These are phyloP conservation scores for Neurospora discreta DNA, from an alignment of 495 filamentous ascomycete species.

Conservation along the genomic window DNA sequence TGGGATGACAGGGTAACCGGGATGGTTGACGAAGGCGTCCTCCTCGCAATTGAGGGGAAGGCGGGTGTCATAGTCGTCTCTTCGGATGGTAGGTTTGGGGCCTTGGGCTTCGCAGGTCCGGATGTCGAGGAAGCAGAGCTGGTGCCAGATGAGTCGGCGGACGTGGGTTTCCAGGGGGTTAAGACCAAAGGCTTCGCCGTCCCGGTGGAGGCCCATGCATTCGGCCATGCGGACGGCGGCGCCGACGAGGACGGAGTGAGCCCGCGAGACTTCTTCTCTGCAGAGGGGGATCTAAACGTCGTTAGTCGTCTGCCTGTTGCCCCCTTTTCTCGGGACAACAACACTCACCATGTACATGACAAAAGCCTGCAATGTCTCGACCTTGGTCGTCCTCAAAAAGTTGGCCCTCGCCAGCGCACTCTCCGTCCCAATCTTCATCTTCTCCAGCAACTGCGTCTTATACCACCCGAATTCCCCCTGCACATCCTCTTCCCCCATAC, in stretches of 20 bases:
- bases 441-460: constrained; percentile 43
- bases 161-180: constrained; percentile 59
- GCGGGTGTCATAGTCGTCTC: constrained; percentile 60
- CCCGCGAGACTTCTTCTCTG: constrained; percentile 54
- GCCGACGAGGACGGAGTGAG: constrained; percentile 58
- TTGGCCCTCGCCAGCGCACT: constrained; percentile 51
- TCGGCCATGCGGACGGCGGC: constrained; percentile 62
- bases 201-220: constrained; percentile 66
- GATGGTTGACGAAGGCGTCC: constrained; percentile 34
- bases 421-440: constrained; percentile 53
- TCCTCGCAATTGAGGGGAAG: constrained; percentile 60
- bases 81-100: constrained; percentile 52
- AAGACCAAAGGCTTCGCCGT: constrained; percentile 52
- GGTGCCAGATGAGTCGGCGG: constrained; percentile 66
- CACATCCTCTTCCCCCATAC: constrained; percentile 44
- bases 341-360: constrained; percentile 56
- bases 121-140: constrained; percentile 64
- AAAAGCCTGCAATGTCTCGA: constrained; percentile 63
- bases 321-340: not conserved
- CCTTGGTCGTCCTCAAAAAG: constrained; percentile 56
- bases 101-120: constrained; percentile 68
- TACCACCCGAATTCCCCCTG: constrained; percentile 36
- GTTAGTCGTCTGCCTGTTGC: constrained; percentile 4
- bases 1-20: constrained; percentile 26
- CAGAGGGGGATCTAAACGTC: constrained; percentile 51